A percentile compares a stretch with the other conserved stretches of the same genome.
phyloP scores from a whole-genome alignment of 768 basidiomycete genomes.

The Suillus sp. region DNA sequence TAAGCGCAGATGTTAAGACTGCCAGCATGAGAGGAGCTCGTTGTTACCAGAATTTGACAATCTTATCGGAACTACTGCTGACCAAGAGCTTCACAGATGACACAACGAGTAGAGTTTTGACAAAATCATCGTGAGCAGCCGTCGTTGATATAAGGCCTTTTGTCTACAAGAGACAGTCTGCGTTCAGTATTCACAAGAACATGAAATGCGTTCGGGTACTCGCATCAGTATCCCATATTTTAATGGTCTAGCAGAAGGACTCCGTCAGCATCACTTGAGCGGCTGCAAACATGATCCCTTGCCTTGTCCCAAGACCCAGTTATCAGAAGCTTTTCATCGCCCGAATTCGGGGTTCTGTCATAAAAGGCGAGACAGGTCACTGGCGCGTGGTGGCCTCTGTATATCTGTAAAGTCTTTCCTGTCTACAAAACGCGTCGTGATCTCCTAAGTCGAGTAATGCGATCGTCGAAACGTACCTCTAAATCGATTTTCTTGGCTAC shows the following conservation, averaged over 20 bases:
- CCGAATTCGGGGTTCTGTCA: constrained; percentile 41
- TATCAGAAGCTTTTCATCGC: constrained; percentile 59
- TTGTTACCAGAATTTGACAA: constrained; percentile 80
- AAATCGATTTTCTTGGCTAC: constrained; percentile 74
- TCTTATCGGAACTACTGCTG: constrained; percentile 90
- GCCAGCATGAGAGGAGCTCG: constrained; percentile 6
- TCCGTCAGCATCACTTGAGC: constrained; percentile 14
- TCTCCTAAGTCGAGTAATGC: constrained; percentile 5
- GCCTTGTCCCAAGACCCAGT: constrained; percentile 96
- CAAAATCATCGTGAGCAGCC: constrained; percentile 84
- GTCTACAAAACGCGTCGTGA: constrained; percentile 49
- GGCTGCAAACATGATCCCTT: constrained; percentile 16
- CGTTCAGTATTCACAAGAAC: constrained; percentile 9
- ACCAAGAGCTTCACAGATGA: constrained; percentile 67
- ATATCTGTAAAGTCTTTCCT: constrained; percentile 75
- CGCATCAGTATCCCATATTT: constrained; percentile 82
- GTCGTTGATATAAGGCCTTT: constrained; percentile 71
- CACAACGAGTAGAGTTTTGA: constrained; percentile 80
- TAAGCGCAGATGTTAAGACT: constrained; percentile 29
- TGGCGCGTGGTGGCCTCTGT: constrained; percentile 85
- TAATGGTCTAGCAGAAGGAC: constrained; percentile 64
- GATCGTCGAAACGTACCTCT: constrained; percentile 50
- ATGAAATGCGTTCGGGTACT: constrained; percentile 4
- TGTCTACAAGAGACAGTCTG: constrained; percentile 47
- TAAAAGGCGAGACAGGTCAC: constrained; percentile 82